phyloP scores from a whole-genome alignment of 2,329 filamentous ascomycete genomes.

The Fusarium sp. region DNA sequence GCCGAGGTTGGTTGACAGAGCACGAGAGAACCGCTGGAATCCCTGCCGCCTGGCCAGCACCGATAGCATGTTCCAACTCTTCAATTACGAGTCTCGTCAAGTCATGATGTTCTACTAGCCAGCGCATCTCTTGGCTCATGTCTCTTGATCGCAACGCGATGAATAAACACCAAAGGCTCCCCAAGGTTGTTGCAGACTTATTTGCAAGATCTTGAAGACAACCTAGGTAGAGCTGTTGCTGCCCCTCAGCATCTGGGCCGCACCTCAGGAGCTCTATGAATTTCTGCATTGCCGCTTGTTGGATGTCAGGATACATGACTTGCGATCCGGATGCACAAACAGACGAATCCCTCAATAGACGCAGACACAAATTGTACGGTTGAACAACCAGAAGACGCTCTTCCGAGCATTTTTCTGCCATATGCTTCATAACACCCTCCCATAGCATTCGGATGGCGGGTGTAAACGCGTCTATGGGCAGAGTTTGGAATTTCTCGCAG shows the following conservation, averaged over 20 bases:
- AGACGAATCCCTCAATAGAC: conserved; percentile 77
- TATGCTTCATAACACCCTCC: conserved; percentile 62
- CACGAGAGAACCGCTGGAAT: conserved; percentile 58
- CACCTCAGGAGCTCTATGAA: conserved; percentile 67
- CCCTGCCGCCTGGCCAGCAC: conserved; percentile 45
- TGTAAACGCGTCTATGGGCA: conserved; percentile 72
- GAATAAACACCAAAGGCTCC: conserved; percentile 74
- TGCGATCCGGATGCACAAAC: conserved; percentile 62
- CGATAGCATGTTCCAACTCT: conserved; percentile 68
- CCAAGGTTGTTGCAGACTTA: conserved; percentile 71
- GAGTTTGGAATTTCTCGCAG: conserved; percentile 73
- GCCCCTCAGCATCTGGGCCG: conserved; percentile 64
- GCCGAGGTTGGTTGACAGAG: conserved; percentile 61
- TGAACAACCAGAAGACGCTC: conserved; percentile 50
- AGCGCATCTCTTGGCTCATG: conserved; percentile 60
- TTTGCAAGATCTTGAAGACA: conserved; percentile 75
- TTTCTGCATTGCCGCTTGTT: conserved; percentile 69
- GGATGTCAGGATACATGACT: conserved; percentile 68
- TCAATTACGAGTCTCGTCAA: conserved; percentile 69
- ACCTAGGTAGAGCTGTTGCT: conserved; percentile 68
- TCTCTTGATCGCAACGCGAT: conserved; percentile 56
- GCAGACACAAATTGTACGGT: conserved; percentile 65
- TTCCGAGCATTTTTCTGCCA: conserved; percentile 56
- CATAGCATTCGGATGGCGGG: conserved; percentile 69
- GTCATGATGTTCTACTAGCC: conserved; percentile 68